A percentile compares a stretch with the other conserved stretches of the same genome.
These are phyloP conservation scores for Starmerella vaccinii DNA, from an alignment of 805 yeast species.

Conservation along the genomic window DNA sequence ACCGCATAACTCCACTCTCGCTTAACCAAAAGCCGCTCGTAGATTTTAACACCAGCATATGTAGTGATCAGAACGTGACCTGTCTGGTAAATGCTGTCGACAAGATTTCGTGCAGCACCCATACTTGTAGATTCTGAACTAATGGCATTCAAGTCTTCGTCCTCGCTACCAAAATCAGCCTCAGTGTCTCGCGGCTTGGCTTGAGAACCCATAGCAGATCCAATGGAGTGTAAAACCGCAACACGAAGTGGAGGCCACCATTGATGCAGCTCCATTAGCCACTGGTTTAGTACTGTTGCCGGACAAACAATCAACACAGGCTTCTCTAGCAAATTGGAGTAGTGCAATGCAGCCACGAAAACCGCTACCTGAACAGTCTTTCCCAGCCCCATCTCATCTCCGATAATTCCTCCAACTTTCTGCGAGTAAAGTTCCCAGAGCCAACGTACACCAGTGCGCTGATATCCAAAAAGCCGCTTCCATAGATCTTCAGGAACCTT, in stretches of 20 bases:
- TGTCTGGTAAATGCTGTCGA: conserved; percentile 47
- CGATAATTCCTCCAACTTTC: conserved; percentile 86
- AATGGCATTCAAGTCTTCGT: conserved; percentile 20
- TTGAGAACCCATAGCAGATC: conserved; percentile 58
- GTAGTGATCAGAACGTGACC: conserved; percentile 89
- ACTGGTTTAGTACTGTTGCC: conserved; percentile 89
- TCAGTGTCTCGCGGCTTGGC: conserved; percentile 17
- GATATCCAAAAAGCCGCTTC: conserved; percentile 80
- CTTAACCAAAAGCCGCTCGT: conserved; percentile 52
- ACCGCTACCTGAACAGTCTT: conserved; percentile 89
- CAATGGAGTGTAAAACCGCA: conserved; percentile 81
- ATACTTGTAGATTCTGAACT: conserved; percentile 23
- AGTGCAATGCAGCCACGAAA: conserved; percentile 81
- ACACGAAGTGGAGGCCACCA: conserved; percentile 98
- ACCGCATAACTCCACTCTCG: conserved; percentile 82
- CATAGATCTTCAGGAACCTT: conserved; percentile 84
- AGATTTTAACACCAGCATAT: conserved; percentile 72
- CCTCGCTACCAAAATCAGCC: conserved; percentile 38
- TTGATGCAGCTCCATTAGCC: conserved; percentile 92
- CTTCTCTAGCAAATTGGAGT: conserved; percentile 58
- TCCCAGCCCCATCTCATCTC: conserved; percentile 98
- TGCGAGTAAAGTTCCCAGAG: conserved; percentile 87
- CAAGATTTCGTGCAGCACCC: conserved; percentile 38
- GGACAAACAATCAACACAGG: conserved; percentile 90
- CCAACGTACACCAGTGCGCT: conserved; percentile 96